Percentiles rank a stretch among this genome's conserved stretches.
Evolutionary conservation across 1,284 basidiomycete genomes (phyloP).

Genomic region (Ganoderma lucidum): DNA sequence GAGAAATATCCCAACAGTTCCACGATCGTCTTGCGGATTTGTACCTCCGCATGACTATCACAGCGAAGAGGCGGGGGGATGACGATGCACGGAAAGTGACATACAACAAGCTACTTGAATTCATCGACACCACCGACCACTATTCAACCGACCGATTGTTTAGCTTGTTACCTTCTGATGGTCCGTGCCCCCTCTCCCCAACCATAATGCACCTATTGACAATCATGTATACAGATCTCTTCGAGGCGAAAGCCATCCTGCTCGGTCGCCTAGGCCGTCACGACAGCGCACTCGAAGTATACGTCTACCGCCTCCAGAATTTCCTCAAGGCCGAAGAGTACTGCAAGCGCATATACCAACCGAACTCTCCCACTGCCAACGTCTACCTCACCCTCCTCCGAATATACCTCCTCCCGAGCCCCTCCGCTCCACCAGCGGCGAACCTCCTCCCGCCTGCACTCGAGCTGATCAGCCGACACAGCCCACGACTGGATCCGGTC

Average conservation of each 20-base stretch:
- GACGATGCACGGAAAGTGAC: conserved; percentile 59
- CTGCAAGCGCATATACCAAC: conserved; percentile 81
- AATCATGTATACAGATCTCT: conserved; percentile 59
- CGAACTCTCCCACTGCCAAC: conserved; percentile 61
- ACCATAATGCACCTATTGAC: neutral
- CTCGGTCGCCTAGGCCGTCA: conserved; percentile 91
- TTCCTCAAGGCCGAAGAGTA: conserved; percentile 92
- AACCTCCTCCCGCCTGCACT: conserved; percentile 83
- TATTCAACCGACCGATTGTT: conserved; percentile 87
- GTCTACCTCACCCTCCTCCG: conserved; percentile 89
- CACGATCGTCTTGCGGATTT: conserved; percentile 91
- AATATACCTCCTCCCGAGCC: conserved; percentile 83
- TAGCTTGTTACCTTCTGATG: conserved; percentile 77
- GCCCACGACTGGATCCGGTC: conserved; percentile 80
- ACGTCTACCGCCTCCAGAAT: conserved; percentile 88
- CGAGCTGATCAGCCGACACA: conserved; percentile 85
- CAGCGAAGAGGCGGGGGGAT: conserved; percentile 61
- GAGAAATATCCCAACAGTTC: conserved; percentile 73
- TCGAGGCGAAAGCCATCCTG: conserved; percentile 89
- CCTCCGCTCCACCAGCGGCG: conserved; percentile 24
- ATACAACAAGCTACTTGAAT: conserved; percentile 79
- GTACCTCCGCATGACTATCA: conserved; percentile 75
- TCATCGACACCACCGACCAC: conserved; percentile 76
- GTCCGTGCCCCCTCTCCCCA: conserved; percentile 46
- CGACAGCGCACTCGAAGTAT: conserved; percentile 91